Conservation (phyloP, 2,329 filamentous ascomycete genomes). For the Colletotrichum liriopes region DNA sequence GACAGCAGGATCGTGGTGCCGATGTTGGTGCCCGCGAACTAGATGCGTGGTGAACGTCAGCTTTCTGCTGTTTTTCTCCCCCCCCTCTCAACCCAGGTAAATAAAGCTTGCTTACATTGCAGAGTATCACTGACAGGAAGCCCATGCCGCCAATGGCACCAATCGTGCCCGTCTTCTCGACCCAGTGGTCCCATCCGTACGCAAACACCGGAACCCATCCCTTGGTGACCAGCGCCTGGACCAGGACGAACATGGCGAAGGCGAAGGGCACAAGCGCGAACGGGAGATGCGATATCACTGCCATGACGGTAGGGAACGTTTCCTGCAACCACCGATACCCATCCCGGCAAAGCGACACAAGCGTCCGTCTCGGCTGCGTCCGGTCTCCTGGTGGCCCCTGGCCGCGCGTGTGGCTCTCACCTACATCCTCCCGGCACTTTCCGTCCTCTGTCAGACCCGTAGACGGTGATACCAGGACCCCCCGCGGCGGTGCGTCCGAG, state of each 20-base stretch:
- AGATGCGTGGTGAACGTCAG: slow-evolving; percentile 12
- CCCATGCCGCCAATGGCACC: slow-evolving; percentile 81
- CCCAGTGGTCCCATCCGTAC: slow-evolving; percentile 82
- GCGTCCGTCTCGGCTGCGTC: slow-evolving; percentile 56
- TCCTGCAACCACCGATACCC: slow-evolving; percentile 74
- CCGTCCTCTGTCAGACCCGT: slow-evolving; percentile 1
- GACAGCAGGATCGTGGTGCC: slow-evolving; percentile 82
- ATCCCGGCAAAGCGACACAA: slow-evolving; percentile 65
- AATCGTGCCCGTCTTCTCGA: slow-evolving; percentile 77
- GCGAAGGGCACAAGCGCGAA: slow-evolving; percentile 80
- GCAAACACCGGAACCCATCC: slow-evolving; percentile 83
- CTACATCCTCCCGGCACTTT: slow-evolving; percentile 30
- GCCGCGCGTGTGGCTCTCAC: no score
- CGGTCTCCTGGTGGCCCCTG: neutral
- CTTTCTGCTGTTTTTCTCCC: slow-evolving; percentile 35
- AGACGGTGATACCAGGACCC: neutral
- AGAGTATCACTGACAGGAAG: slow-evolving; percentile 79
- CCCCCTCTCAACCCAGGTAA: neutral
- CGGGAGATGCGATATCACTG: slow-evolving; percentile 76
- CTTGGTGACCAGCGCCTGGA: slow-evolving; percentile 80
- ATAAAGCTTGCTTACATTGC: slow-evolving; percentile 72
- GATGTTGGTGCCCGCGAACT: slow-evolving; percentile 86
- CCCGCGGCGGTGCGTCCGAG: neutral
- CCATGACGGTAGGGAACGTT: slow-evolving; percentile 79
- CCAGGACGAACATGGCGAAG: slow-evolving; percentile 82